phyloP scores from a whole-genome alignment of 2,329 filamentous ascomycete species.

The Harringtonia aguacate region DNA sequence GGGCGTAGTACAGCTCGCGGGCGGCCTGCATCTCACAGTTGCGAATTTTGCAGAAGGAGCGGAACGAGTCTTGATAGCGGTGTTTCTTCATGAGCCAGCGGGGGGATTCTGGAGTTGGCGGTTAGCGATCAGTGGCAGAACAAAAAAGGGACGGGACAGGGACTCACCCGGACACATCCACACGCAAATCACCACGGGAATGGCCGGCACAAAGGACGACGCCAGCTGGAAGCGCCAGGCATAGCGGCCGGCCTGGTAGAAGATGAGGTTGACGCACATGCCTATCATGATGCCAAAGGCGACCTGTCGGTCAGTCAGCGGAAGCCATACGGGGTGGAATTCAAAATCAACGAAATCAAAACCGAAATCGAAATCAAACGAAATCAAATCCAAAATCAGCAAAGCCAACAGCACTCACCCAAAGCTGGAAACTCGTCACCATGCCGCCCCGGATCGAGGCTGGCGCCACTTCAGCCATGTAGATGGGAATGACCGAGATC shows the following conservation, averaged over 20 bases:
- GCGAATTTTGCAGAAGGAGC: slow-evolving; percentile 44
- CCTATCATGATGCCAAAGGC: slow-evolving; percentile 50
- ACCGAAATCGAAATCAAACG: too few species aligned
- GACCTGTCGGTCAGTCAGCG: too few species aligned
- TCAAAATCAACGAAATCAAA: too few species aligned
- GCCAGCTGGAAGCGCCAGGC: slow-evolving; percentile 54
- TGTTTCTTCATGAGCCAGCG: slow-evolving; percentile 57
- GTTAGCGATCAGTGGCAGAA: not conserved
- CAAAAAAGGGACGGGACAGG: not conserved
- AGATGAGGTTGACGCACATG: slow-evolving; percentile 51
- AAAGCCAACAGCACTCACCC: slow-evolving; percentile 45
- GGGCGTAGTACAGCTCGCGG: slow-evolving; percentile 51
- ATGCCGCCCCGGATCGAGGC: slow-evolving; percentile 41
- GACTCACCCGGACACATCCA: slow-evolving; percentile 40
- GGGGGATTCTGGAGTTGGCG: slow-evolving; percentile 34
- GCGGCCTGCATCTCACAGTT: slow-evolving; percentile 50
- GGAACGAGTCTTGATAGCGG: slow-evolving; percentile 41
- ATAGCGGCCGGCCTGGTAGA: slow-evolving; percentile 44
- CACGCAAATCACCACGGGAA: slow-evolving; percentile 46
- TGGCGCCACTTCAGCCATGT: slow-evolving; percentile 40
- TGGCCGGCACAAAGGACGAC: slow-evolving; percentile 53
- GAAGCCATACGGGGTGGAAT: too few species aligned
- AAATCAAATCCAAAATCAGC: slow-evolving; percentile 31
- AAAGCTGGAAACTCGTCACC: slow-evolving; percentile 46
- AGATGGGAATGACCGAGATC: slow-evolving; percentile 38